A percentile compares a stretch with the other conserved stretches of the same genome.
These are phyloP conservation scores for Cystofilobasidium capitatum DNA, from an alignment of 768 basidiomycete species.

Conservation along the genomic window DNA sequence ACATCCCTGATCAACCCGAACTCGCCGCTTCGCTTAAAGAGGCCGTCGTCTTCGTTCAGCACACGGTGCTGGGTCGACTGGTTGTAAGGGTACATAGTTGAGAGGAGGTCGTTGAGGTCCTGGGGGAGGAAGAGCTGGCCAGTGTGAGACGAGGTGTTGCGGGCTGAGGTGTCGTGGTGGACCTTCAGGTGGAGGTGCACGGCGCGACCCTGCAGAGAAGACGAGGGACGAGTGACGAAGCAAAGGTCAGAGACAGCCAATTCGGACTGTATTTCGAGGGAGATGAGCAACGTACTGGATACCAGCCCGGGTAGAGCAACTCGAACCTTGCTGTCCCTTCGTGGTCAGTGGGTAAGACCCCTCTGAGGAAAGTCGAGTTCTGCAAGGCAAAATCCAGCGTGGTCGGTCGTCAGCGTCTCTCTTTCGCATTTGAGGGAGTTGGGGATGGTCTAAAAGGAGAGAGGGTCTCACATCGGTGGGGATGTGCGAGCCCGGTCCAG, in stretches of 20 bases:
- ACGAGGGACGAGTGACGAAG: neutral
- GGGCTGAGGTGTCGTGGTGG: neutral
- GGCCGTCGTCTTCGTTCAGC: neutral
- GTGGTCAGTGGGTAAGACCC: neutral
- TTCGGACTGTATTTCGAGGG: no score
- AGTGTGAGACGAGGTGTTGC: constrained; percentile 2
- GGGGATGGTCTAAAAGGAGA: no score
- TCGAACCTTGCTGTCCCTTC: neutral
- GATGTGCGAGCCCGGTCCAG: neutral
- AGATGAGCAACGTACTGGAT: no score
- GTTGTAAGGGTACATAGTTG: neutral
- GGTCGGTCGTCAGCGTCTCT: no score
- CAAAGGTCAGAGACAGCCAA: neutral
- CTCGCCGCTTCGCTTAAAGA: neutral
- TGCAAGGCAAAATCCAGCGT: no score
- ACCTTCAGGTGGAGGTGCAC: neutral
- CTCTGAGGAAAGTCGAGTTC: neutral
- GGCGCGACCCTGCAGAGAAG: neutral
- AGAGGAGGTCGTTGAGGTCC: neutral
- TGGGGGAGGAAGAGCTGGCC: neutral
- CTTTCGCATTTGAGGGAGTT: no score
- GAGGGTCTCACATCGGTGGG: no score
- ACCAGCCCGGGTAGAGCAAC: neutral
- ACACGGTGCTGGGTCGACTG: neutral
- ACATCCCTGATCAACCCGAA: neutral